These are phyloP conservation scores for Penicillium rolfsii DNA, from an alignment of 2,329 filamentous ascomycete species.

Conservation along the genomic window DNA sequence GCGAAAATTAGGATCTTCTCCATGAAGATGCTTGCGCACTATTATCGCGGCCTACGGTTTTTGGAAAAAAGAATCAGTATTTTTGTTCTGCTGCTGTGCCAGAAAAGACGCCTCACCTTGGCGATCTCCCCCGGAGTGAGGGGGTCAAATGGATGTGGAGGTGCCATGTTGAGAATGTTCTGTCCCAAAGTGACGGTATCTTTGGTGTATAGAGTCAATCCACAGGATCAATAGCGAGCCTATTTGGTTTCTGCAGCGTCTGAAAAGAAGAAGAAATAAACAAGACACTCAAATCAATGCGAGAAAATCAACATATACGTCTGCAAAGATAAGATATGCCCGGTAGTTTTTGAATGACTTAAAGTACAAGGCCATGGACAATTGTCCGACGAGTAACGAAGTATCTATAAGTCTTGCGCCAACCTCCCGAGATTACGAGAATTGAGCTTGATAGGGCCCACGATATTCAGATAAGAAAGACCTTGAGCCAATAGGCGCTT, in stretches of 20 bases:
- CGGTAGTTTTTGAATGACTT: not conserved
- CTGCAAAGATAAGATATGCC: not conserved
- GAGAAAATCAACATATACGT: not conserved
- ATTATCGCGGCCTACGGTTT: slow-evolving; percentile 29
- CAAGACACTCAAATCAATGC: not conserved
- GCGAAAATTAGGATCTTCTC: slow-evolving; percentile 49
- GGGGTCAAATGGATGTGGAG: slow-evolving; percentile 37
- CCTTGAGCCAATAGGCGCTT: not conserved
- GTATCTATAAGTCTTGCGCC: not conserved
- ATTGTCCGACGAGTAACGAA: not conserved
- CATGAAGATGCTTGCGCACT: slow-evolving; percentile 42
- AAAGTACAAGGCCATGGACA: not conserved
- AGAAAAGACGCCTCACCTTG: slow-evolving; percentile 21
- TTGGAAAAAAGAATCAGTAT: slow-evolving; percentile 9
- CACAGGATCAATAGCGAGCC: not conserved
- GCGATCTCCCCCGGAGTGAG: slow-evolving; percentile 37
- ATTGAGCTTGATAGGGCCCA: not conserved
- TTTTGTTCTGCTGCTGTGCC: not conserved
- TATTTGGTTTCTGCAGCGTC: not conserved
- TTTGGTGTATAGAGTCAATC: not conserved
- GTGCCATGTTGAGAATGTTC: slow-evolving; percentile 21
- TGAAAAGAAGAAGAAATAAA: not conserved
- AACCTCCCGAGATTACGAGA: not conserved
- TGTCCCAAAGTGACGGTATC: not conserved
- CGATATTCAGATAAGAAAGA: not conserved